Conservation (phyloP, 495 filamentous ascomycete genomes). For the Penicillium diatomitis region DNA sequence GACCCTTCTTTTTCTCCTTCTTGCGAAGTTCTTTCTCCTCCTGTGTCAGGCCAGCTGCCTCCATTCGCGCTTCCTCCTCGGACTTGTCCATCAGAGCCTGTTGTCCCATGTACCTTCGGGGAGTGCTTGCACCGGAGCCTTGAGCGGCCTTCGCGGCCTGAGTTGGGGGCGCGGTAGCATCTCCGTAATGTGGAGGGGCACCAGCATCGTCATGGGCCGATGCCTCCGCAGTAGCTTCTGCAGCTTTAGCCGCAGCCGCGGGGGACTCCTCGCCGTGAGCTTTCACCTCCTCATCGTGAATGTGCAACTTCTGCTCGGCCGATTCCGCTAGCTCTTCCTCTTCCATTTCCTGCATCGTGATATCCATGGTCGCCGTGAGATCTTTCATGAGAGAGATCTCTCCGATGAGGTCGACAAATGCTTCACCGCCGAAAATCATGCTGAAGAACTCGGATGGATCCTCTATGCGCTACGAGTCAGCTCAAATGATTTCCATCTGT, state of each 20-base stretch:
- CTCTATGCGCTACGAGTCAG: constrained; percentile 36
- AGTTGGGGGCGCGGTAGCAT: neutral
- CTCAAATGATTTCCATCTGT: neutral
- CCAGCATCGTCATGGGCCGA: constrained; percentile 7
- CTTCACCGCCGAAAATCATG: constrained; percentile 96
- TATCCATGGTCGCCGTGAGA: constrained; percentile 82
- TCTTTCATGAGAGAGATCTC: constrained; percentile 92
- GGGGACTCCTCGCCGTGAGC: constrained; percentile 17
- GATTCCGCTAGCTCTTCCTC: constrained; percentile 51
- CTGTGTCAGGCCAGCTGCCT: constrained; percentile 58
- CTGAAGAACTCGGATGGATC: constrained; percentile 97
- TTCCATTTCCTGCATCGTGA: constrained; percentile 65
- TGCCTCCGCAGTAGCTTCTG: constrained; percentile 9
- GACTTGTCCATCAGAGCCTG: constrained; percentile 82
- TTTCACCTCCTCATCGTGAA: constrained; percentile 36
- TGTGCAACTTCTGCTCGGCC: constrained; percentile 41
- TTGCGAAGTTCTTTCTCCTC: constrained; percentile 70
- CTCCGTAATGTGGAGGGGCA: neutral
- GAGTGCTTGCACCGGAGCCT: constrained; percentile 56
- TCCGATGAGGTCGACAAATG: constrained; percentile 85
- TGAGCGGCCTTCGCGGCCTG: constrained; percentile 16
- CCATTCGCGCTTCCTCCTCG: constrained; percentile 71
- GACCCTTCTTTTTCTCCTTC: constrained; percentile 80
- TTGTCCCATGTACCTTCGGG: constrained; percentile 58
- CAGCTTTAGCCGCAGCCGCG: constrained; percentile 10